phyloP scores from a whole-genome alignment of 2,329 filamentous ascomycete genomes.

The Fusarium nodosum region DNA sequence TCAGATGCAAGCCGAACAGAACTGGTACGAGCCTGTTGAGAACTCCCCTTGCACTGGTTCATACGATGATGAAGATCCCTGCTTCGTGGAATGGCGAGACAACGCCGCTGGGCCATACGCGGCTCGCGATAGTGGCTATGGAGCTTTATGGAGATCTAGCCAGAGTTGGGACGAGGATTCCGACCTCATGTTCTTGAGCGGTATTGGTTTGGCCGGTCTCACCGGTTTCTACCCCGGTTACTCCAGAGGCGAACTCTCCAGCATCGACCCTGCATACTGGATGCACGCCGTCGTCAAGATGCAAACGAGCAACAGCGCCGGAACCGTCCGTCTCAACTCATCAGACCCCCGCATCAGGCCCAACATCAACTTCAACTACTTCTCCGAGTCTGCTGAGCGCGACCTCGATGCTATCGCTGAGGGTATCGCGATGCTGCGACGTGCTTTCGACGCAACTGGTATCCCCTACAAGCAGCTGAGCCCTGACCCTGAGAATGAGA shows the following conservation, averaged over 20 bases:
- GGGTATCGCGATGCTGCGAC: constrained; percentile 8
- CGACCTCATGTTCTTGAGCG: constrained; percentile 11
- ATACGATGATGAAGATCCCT: background rate
- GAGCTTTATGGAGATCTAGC: background rate
- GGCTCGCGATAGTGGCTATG: constrained; percentile 5
- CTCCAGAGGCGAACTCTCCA: background rate
- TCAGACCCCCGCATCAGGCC: background rate
- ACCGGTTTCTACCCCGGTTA: constrained; percentile 10
- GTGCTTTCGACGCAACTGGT: constrained; percentile 12
- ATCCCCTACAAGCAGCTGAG: constrained; percentile 1
- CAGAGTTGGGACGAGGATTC: constrained; percentile 14
- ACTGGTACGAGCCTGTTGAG: background rate
- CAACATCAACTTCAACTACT: constrained; percentile 21
- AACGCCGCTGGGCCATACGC: background rate
- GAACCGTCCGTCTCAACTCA: constrained; percentile 8
- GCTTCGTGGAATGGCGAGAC: constrained; percentile 12
- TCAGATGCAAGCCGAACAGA: constrained; percentile 4
- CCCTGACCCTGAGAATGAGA: background rate
- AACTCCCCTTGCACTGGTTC: background rate
- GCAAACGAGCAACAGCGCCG: constrained; percentile 17
- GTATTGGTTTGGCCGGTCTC: fast-evolving
- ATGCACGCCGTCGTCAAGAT: constrained; percentile 18
- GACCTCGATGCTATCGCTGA: constrained; percentile 13
- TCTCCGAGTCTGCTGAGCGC: background rate
- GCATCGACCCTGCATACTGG: background rate